Percentiles rank a stretch among this genome's conserved stretches.
These are phyloP conservation scores for Myrica gale DNA, from an alignment of 306 rosid species.

Conservation along the genomic window DNA sequence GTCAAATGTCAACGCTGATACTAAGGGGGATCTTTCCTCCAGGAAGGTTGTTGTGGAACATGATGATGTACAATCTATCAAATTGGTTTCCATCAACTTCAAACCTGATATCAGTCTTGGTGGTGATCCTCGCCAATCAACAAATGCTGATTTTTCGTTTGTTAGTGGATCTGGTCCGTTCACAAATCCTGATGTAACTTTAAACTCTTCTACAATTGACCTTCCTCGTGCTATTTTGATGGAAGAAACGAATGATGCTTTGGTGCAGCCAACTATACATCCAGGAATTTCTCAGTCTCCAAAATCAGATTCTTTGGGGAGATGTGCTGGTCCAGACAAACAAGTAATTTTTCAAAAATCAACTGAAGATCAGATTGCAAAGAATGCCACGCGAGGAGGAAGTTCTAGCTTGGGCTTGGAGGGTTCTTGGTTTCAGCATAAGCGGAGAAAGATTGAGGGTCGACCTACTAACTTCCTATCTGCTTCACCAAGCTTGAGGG, in stretches of 20 bases:
- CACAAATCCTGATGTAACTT: constrained; percentile 29
- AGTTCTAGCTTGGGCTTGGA: constrained; percentile 35
- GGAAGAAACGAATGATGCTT: constrained; percentile 34
- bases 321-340: constrained; percentile 29
- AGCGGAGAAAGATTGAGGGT: constrained; percentile 51
- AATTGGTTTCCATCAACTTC: constrained; percentile 27
- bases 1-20: background rate
- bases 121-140: constrained; percentile 15
- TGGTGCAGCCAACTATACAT: constrained; percentile 21
- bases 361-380: constrained; percentile 31
- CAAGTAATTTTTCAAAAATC: constrained; percentile 24
- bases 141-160: constrained; percentile 32
- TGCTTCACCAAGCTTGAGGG: constrained; percentile 33
- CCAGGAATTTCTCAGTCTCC: constrained; percentile 27
- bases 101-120: constrained; percentile 17
- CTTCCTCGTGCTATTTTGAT: constrained; percentile 32
- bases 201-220: constrained; percentile 30
- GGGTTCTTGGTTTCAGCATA: constrained; percentile 42
- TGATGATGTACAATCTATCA: background rate
- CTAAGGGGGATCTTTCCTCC: background rate
- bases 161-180: constrained; percentile 31
- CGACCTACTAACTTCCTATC: constrained; percentile 24
- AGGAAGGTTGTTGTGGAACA: background rate
- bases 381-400: constrained; percentile 20
- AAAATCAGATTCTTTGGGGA: constrained; percentile 32